Percentiles rank a stretch among this genome's conserved stretches.
Evolutionary conservation across 2,329 filamentous ascomycete species (phyloP).

Genomic region (Sphaerostilbella broomeana): DNA sequence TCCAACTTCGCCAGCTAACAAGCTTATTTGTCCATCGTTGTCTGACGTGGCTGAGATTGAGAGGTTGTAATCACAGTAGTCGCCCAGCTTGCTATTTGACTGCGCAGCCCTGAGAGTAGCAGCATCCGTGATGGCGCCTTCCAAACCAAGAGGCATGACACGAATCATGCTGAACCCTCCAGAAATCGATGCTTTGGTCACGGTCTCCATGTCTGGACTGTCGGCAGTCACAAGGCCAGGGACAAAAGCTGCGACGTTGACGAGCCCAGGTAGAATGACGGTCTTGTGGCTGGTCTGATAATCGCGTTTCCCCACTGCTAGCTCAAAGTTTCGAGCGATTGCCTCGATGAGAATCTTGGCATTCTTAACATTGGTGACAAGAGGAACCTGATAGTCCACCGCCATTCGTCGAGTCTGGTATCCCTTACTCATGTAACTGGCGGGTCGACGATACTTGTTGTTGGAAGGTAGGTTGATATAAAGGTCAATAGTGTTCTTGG

Average conservation of each 20-base stretch:
- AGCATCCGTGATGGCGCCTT: conserved; percentile 66
- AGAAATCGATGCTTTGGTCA: conserved; percentile 67
- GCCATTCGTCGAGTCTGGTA: conserved; percentile 97
- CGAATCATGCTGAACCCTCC: conserved; percentile 76
- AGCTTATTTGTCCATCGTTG: conserved; percentile 59
- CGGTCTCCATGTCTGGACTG: conserved; percentile 60
- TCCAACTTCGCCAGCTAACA: conserved; percentile 66
- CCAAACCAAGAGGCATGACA: conserved; percentile 67
- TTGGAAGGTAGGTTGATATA: conserved; percentile 99
- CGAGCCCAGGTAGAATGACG: conserved; percentile 63
- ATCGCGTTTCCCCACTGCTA: conserved; percentile 77
- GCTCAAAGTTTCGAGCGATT: conserved; percentile 78
- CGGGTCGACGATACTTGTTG: conserved; percentile 93
- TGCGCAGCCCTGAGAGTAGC: conserved; percentile 65
- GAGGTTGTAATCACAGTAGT: conserved; percentile 67
- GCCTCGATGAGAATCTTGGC: conserved; percentile 96
- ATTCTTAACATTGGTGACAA: conserved; percentile 99
- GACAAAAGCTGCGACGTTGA: conserved; percentile 76
- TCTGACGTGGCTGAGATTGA: conserved; percentile 17
- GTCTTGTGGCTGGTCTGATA: conserved; percentile 85
- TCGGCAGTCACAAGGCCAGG: conserved; percentile 60
- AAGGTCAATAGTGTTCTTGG: conserved; percentile 95
- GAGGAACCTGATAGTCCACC: conserved; percentile 90
- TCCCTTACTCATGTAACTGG: conserved; percentile 97
- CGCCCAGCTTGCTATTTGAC: conserved; percentile 59